These are phyloP conservation scores for Sarcodon sp. DNA, from an alignment of 768 basidiomycete species.

Conservation along the genomic window DNA sequence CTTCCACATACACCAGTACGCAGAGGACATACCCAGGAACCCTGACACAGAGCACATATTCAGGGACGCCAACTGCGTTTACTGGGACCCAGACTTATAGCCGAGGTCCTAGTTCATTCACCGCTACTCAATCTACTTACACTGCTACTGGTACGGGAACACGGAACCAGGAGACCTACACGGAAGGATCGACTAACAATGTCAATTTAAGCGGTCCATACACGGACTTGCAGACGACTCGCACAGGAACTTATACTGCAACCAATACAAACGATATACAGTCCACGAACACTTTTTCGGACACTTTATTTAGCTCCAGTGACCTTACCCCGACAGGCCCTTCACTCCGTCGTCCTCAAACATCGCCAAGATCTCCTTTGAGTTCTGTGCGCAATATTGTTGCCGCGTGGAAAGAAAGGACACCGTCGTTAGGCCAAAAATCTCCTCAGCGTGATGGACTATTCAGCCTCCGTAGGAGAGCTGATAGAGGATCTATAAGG, in stretches of 20 bases:
- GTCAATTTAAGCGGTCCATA: conserved; percentile 4
- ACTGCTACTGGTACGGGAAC: conserved; percentile 21
- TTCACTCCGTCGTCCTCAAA: conserved; percentile 46
- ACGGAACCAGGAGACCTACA: too few species aligned
- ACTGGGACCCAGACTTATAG: too few species aligned
- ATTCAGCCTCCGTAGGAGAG: conserved; percentile 37
- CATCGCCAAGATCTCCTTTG: conserved; percentile 56
- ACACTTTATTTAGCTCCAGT: conserved; percentile 27
- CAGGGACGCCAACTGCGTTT: conserved; percentile 11
- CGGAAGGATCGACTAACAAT: too few species aligned
- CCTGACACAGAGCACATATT: too few species aligned
- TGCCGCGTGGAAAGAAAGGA: conserved; percentile 69
- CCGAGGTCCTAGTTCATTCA: too few species aligned
- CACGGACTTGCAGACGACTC: conserved; percentile 9
- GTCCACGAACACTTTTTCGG: conserved; percentile 14
- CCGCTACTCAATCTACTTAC: conserved; percentile 12
- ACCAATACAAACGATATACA: conserved; percentile 5
- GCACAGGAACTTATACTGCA: conserved; percentile 15
- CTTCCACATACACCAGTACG: conserved; percentile 4
- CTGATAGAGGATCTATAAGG: conserved; percentile 19
- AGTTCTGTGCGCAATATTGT: conserved; percentile 71
- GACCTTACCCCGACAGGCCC: conserved; percentile 31
- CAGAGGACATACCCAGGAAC: conserved; percentile 18
- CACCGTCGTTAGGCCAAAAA: conserved; percentile 27
- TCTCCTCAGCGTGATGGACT: conserved; percentile 26